Base-by-base conservation (phyloP, 805 yeast genomes). In the Cyberlindnera euphorbiiphila region DNA sequence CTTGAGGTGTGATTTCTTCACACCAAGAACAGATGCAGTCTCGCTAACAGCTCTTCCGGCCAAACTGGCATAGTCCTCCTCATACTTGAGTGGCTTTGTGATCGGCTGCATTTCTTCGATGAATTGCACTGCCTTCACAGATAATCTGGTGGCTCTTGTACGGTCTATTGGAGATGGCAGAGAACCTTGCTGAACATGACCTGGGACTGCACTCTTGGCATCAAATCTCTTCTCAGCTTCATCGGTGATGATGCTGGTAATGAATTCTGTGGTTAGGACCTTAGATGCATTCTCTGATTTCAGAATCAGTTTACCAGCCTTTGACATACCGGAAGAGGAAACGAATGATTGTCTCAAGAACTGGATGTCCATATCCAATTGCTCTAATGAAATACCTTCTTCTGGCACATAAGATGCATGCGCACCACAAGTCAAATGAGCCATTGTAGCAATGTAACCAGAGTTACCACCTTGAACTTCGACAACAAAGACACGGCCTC, bases 391-490 rank as follows among this genome's bases (percentile, higher is more conserved):
- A 29, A 91, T 77, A 58, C 91, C 97, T 56, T 79, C 78, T 53
- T 89, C 98, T 11, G 38, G 38, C 12, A 29, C 30, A 13, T 34
- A 34, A 11, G 30, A 29, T 5, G 38, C 38, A 20, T 26, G 32
- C 3, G 98, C 96, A 42, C 98, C 98, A 29, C 34, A 31, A 15
- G 26, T 89, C 77, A 31, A 85, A 83, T 35, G 93, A 71, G 18
- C 89, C 85, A 14, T 87, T 80, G 61, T 71, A 13, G 98, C 96
- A 56, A 93, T 78, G 62, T 80, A 93, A 15, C 98, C 99, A 9
- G 93, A 83, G 60, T 87, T 82, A 38, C 98, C 98, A 54, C 98
- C 99, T 67, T 94, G 98, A 15, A 89, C 97, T 59, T 93, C 98
- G 46, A 93, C 93, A 25, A 93, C 96, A 60, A 93, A 93, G 16